These are phyloP conservation scores for Priceomyces carsonii DNA, from an alignment of 805 yeast genomes.

Conservation along the genomic window DNA sequence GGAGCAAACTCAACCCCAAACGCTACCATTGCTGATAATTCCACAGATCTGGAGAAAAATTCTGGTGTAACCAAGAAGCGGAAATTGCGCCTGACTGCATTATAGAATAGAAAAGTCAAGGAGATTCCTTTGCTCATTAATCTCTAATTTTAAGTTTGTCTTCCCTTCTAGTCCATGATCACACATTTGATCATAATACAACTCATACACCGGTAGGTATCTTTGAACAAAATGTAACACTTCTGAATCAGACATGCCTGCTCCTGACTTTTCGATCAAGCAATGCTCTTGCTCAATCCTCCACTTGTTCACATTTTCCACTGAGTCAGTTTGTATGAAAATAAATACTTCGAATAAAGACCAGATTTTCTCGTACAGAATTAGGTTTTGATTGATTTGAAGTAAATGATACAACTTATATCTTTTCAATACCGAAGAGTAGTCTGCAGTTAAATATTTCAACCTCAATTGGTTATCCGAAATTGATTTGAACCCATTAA, in stretches of 20 bases:
- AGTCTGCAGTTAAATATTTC: slow-evolving; percentile 19
- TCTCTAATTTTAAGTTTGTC: slow-evolving; percentile 27
- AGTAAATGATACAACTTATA: slow-evolving; percentile 28
- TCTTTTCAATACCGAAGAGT: slow-evolving; percentile 17
- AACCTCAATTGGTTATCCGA: slow-evolving; percentile 20
- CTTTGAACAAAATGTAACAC: slow-evolving; percentile 73
- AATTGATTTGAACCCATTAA: slow-evolving; percentile 63
- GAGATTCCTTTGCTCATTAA: slow-evolving; percentile 22
- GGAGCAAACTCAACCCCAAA: too few relatives aligned
- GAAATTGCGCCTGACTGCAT: too few relatives aligned
- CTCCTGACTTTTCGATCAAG: slow-evolving; percentile 50
- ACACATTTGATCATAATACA: slow-evolving; percentile 58
- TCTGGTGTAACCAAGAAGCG: too few relatives aligned
- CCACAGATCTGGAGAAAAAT: too few relatives aligned
- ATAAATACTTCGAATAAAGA: slow-evolving; percentile 57
- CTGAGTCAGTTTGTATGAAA: slow-evolving; percentile 57
- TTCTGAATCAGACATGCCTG: slow-evolving; percentile 78
- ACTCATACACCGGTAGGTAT: slow-evolving; percentile 81
- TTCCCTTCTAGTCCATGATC: slow-evolving; percentile 22
- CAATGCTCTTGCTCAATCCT: slow-evolving; percentile 73
- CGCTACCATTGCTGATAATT: too few relatives aligned
- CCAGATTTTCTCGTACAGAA: slow-evolving; percentile 59
- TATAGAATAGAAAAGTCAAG: neutral
- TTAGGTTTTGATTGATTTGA: slow-evolving; percentile 54
- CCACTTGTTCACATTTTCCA: slow-evolving; percentile 75